A percentile compares a stretch with the other conserved stretches of the same genome.
Evolutionary conservation across 1,284 basidiomycete genomes (phyloP).

Genomic region (Fistulina hepatica): DNA sequence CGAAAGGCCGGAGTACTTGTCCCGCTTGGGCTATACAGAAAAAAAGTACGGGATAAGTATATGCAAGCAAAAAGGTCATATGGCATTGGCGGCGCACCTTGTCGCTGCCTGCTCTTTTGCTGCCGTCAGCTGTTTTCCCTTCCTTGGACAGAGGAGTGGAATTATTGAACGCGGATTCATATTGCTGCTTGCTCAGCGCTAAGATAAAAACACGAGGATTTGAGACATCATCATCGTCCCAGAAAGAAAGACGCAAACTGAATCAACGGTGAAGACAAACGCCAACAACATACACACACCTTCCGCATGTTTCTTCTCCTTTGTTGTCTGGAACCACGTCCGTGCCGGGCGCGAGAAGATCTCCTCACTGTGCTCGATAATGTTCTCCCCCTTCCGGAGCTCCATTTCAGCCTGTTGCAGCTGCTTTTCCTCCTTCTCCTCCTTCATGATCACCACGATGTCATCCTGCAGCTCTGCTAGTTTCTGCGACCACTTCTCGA

Average conservation of each 20-base stretch:
- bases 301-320: constrained; percentile 76
- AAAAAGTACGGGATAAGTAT: constrained; percentile 2
- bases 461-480: constrained; percentile 71
- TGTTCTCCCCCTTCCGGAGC: constrained; percentile 88
- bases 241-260: constrained; percentile 6
- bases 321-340: constrained; percentile 94
- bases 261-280: constrained; percentile 1
- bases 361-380: constrained; percentile 91
- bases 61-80: constrained; percentile 18
- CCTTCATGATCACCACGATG: constrained; percentile 72
- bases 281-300: constrained; percentile 33
- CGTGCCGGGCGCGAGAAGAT: constrained; percentile 89
- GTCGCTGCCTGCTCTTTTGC: constrained; percentile 21
- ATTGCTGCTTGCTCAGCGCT: constrained; percentile 66
- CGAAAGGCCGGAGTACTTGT: constrained; percentile 78
- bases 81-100: constrained; percentile 25
- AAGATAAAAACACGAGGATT: too few relatives aligned
- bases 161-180: constrained; percentile 47
- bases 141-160: constrained; percentile 25
- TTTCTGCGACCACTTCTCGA: constrained; percentile 62
- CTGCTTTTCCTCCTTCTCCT: constrained; percentile 95
- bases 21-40: constrained; percentile 57
- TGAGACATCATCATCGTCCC: too few relatives aligned
- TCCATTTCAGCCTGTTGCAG: constrained; percentile 93
- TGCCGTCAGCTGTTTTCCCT: constrained; percentile 17